phyloP scores from a whole-genome alignment of 352 stramenopile genomes.

The Elongisporangium anandrum region DNA sequence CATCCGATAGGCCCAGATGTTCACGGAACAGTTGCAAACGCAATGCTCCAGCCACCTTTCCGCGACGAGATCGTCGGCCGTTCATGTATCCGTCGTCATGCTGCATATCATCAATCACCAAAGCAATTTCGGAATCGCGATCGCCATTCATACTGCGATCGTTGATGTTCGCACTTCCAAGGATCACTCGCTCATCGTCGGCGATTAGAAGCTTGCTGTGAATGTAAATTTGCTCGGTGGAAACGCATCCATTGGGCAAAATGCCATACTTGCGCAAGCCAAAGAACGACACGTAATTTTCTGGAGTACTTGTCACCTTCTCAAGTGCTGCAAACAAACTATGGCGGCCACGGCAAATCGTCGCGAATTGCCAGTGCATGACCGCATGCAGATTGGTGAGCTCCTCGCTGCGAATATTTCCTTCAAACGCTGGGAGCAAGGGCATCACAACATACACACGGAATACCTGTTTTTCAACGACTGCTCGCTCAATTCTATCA shows the following conservation, averaged over 20 bases:
- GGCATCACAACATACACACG: constrained; percentile 87
- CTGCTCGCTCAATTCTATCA: constrained; percentile 74
- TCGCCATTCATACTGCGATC: constrained; percentile 93
- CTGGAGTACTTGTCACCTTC: constrained; percentile 53
- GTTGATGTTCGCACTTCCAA: constrained; percentile 95
- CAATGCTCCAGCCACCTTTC: constrained; percentile 53
- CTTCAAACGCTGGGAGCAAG: constrained; percentile 76
- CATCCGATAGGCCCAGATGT: constrained; percentile 64
- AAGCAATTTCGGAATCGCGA: constrained; percentile 83
- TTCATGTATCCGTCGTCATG: constrained; percentile 79
- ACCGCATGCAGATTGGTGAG: constrained; percentile 83
- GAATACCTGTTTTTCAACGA: constrained; percentile 69
- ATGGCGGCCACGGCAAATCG: constrained; percentile 75
- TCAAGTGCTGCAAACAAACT: constrained; percentile 71
- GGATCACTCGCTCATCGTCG: constrained; percentile 88
- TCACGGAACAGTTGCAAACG: constrained; percentile 81
- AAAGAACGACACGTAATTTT: constrained; percentile 84
- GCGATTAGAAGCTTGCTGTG: constrained; percentile 89
- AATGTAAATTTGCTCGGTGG: constrained; percentile 91
- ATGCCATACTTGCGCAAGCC: constrained; percentile 82
- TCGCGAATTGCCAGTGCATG: constrained; percentile 89
- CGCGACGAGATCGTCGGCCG: constrained; percentile 58
- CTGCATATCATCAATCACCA: constrained; percentile 82
- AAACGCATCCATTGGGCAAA: constrained; percentile 67
- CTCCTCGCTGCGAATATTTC: constrained; percentile 78